phyloP scores from a whole-genome alignment of 1,284 basidiomycete species.

The Microbotryomycetes sp. region DNA sequence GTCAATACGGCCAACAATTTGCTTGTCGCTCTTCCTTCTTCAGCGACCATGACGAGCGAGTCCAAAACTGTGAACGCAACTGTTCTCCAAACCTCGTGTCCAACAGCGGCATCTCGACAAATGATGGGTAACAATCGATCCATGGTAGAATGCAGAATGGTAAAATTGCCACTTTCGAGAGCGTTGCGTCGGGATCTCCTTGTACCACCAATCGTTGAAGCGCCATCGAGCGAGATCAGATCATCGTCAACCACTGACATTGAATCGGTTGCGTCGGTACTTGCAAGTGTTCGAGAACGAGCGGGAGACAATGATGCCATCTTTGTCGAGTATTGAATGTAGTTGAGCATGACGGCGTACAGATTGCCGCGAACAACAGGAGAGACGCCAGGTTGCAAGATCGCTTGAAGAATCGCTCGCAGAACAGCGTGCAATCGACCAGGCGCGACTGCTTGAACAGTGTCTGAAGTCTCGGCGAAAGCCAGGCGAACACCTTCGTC shows the following conservation, averaged over 20 bases:
- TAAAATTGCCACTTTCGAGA: slow-evolving; percentile 33
- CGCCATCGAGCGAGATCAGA: slow-evolving; percentile 30
- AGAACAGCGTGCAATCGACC: slow-evolving; percentile 73
- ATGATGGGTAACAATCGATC: slow-evolving; percentile 73
- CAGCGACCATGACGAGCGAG: slow-evolving; percentile 52
- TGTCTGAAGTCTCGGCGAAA: slow-evolving; percentile 22
- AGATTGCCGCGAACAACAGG: slow-evolving; percentile 92
- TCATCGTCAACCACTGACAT: slow-evolving; percentile 24
- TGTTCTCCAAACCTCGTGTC: slow-evolving; percentile 93
- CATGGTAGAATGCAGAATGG: slow-evolving; percentile 37
- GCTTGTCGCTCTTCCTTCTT: slow-evolving; percentile 47
- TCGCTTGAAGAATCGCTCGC: slow-evolving; percentile 67
- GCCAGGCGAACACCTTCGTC: slow-evolving; percentile 53
- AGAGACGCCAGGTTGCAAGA: slow-evolving; percentile 68
- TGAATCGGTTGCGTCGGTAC: slow-evolving; percentile 17
- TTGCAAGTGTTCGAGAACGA: slow-evolving; percentile 16
- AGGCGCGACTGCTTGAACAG: slow-evolving; percentile 46
- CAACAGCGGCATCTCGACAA: slow-evolving; percentile 85
- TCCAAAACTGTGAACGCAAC: slow-evolving; percentile 82
- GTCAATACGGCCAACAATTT: slow-evolving; percentile 50
- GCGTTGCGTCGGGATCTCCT: slow-evolving; percentile 20
- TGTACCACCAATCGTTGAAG: slow-evolving; percentile 33
- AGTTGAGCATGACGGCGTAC: slow-evolving; percentile 86
- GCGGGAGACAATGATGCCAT: slow-evolving; percentile 46
- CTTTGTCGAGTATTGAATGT: slow-evolving; percentile 53